These are phyloP conservation scores for Xerocomellus chrysenteron DNA, from an alignment of 768 basidiomycete species.

Conservation along the genomic window DNA sequence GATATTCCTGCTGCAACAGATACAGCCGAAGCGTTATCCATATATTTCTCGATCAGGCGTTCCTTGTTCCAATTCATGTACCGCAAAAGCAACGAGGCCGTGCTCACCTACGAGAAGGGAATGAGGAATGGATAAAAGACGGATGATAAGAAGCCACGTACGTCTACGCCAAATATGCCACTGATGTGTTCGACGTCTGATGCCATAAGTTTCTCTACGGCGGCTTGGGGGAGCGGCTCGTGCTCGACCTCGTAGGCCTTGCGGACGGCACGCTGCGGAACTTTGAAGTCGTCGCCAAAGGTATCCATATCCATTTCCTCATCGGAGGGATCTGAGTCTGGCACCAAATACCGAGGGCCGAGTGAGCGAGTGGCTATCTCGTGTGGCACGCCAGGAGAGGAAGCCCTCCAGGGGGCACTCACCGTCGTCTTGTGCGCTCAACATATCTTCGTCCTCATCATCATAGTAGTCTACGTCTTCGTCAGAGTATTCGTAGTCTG, in stretches of 20 bases:
- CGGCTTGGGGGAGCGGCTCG: slow-evolving; percentile 66
- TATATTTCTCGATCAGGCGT: slow-evolving; percentile 92
- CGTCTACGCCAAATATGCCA: slow-evolving; percentile 86
- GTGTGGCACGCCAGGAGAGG: slow-evolving; percentile 25
- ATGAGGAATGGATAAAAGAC: background rate
- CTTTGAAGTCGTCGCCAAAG: slow-evolving; percentile 62
- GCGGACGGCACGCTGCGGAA: slow-evolving; percentile 50
- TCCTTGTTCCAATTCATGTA: slow-evolving; percentile 95
- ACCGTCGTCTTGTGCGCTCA: slow-evolving; percentile 60
- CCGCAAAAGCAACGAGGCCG: slow-evolving; percentile 77
- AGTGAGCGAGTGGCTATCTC: slow-evolving; percentile 16
- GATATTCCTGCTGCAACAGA: slow-evolving; percentile 74
- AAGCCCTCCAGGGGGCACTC: slow-evolving; percentile 18
- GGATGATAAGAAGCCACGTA: slow-evolving; percentile 42
- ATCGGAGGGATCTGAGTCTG: slow-evolving; percentile 46
- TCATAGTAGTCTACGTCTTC: slow-evolving; percentile 65
- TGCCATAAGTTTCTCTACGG: slow-evolving; percentile 77
- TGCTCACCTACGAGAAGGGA: slow-evolving; percentile 47
- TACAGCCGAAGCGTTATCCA: slow-evolving; percentile 82
- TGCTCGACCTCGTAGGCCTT: slow-evolving; percentile 88
- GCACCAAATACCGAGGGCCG: slow-evolving; percentile 8
- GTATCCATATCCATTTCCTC: slow-evolving; percentile 73
- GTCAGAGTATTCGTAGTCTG: slow-evolving; percentile 72
- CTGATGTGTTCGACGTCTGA: slow-evolving; percentile 83
- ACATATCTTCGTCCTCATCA: slow-evolving; percentile 70